Base-by-base conservation (phyloP, 805 yeast genomes). In the Saccharomycopsis lassenensis region DNA sequence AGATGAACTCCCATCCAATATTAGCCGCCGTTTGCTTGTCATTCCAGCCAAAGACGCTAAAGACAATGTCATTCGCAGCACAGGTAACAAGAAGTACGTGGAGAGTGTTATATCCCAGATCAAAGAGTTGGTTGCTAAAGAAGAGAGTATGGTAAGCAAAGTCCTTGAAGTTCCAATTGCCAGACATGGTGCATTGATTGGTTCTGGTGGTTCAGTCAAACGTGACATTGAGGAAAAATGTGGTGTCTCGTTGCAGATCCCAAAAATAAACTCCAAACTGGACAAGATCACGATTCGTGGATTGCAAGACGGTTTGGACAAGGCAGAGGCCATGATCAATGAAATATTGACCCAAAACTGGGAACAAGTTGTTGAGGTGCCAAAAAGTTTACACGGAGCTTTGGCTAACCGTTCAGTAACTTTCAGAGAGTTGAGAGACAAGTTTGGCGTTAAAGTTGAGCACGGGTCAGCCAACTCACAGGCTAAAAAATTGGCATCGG, bases 81-180 rank as follows among this genome's bases (percentile, higher is more conserved):
- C 72, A 48, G 99, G 98, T 51, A 78, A 84, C 53, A 74, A 76
- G 54, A 57, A 57, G 27, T 67, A 85, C 45, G 96, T 89, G 32
- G 71, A 69, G 15, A 71, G 73, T 46, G 72, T 86, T 36, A 64
- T 78, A 43, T 63, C 63, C 34, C 75, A 71, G 52, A 67, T 89
- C 46, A 62, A 74, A 37, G 63, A 65, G 34, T 62, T 87, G 34
- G 78, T 86, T 32, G 65, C 61, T 14, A 75, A 71, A 24, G 72
- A 71, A 45, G 85, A 84, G 54, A 73, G 72, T 36, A 59, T 75
- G 33, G 60, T 67, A 33, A 58, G 63, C 26, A 77, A 65, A 45
- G 67, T 62, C 25, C 48, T 68, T 39, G 74, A 65, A 11, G 64
- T 89, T 48, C 73, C 91, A 27, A 73, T 74, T 52, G 79, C 74